Conservation (phyloP, 768 basidiomycete genomes). For the Chlorophyllum brunneum region DNA sequence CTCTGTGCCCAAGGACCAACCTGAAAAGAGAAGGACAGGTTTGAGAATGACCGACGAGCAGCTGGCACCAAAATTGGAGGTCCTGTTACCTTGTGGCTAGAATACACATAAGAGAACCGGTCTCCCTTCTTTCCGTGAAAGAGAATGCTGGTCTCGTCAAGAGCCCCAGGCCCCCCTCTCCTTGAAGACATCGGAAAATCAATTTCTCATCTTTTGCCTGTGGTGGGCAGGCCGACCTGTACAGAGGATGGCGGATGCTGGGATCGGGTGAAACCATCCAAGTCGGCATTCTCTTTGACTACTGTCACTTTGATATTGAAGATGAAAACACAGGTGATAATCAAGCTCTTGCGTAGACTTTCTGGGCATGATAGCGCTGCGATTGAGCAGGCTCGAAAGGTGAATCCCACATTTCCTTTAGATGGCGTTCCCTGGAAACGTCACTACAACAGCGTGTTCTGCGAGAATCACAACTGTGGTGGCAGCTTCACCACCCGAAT, state of each 20-base stretch:
- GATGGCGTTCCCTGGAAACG: not conserved
- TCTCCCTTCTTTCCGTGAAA: no score
- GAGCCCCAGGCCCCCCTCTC: no score
- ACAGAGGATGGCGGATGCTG: slow-evolving; percentile 10
- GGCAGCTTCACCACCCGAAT: slow-evolving; percentile 11
- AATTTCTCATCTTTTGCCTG: slow-evolving; percentile 15
- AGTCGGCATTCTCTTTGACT: not conserved
- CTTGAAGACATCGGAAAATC: no score
- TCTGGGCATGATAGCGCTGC: not conserved
- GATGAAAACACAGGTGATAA: slow-evolving; percentile 7
- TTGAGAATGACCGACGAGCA: no score
- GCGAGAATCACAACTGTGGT: slow-evolving; percentile 15
- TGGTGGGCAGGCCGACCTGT: slow-evolving; percentile 16
- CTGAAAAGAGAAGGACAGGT: no score
- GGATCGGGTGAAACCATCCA: not conserved
- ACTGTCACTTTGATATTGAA: not conserved
- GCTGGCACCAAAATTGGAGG: no score
- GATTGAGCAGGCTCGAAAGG: not conserved
- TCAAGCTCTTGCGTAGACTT: slow-evolving; percentile 4
- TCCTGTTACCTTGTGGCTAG: no score
- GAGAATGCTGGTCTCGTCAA: no score
- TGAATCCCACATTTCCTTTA: not conserved
- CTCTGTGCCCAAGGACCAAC: no score
- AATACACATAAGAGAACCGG: no score
- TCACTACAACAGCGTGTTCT: slow-evolving; percentile 7